Evolutionary conservation across 129 eudicot genomes (phyloP).

Genomic region (Calendula officinalis): DNA sequence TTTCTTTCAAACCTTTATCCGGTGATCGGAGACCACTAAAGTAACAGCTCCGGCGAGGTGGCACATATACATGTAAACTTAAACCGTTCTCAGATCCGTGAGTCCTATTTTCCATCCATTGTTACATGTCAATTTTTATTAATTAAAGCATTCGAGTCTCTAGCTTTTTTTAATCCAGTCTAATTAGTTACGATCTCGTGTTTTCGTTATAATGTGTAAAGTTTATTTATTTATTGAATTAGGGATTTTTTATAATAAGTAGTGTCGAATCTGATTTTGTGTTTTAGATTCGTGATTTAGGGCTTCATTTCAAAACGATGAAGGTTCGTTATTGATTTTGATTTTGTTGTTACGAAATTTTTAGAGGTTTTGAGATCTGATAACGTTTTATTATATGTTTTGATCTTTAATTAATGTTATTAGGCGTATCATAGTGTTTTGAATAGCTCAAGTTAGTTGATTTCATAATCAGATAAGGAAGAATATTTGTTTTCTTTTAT

Average conservation of each 20-base stretch:
- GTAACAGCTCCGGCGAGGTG: slow-evolving; percentile 37
- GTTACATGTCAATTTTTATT: not conserved
- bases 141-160: not conserved
- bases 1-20: slow-evolving; percentile 23
- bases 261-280: slow-evolving; percentile 20
- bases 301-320: not conserved
- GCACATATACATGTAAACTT: slow-evolving; percentile 14
- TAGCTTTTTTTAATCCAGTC: slow-evolving; percentile 2
- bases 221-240: slow-evolving; percentile 3
- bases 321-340: not conserved
- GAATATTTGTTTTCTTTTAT: no score
- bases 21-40: slow-evolving; percentile 28
- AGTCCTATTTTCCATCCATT: slow-evolving; percentile 13
- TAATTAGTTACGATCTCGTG: slow-evolving; percentile 15
- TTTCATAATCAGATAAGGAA: no score
- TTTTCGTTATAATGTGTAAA: not conserved
- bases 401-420: slow-evolving; percentile 2
- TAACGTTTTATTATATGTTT: not conserved
- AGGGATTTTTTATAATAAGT: slow-evolving; percentile 10
- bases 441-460: no score
- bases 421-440: no score
- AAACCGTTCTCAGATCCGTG: slow-evolving; percentile 38
- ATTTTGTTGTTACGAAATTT: not conserved
- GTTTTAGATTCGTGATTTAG: slow-evolving; percentile 6
- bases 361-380: slow-evolving; percentile 1